These are phyloP conservation scores for Filosporella fistucella DNA, from an alignment of 495 filamentous ascomycete species.

Conservation along the genomic window DNA sequence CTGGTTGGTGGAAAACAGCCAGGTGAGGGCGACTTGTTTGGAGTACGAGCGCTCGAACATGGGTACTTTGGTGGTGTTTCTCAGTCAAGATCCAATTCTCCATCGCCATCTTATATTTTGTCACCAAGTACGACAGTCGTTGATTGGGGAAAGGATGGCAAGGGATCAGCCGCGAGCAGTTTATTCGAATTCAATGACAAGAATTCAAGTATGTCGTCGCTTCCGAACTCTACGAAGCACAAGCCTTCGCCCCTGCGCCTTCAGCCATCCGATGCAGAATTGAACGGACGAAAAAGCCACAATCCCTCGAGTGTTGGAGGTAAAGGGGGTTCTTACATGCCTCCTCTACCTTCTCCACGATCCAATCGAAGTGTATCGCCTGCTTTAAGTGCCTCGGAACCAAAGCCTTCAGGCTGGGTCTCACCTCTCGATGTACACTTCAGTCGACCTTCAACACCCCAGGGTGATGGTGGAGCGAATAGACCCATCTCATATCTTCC, in stretches of 20 bases:
- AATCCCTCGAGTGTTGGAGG: slow-evolving; percentile 11
- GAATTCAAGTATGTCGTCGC: neutral
- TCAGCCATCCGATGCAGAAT: slow-evolving; percentile 5
- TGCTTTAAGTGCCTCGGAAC: neutral
- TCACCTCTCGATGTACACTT: slow-evolving; percentile 20
- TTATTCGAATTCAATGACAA: neutral
- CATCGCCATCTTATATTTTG: slow-evolving; percentile 12
- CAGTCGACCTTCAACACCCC: slow-evolving; percentile 13
- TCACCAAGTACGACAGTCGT: slow-evolving; percentile 4
- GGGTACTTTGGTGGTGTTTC: slow-evolving; percentile 39
- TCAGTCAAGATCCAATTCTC: slow-evolving; percentile 38
- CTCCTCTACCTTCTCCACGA: slow-evolving; percentile 10
- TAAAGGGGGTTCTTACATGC: slow-evolving; percentile 14
- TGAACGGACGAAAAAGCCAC: neutral
- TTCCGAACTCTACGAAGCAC: neutral
- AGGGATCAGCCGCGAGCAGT: slow-evolving; percentile 11
- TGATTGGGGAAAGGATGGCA: slow-evolving; percentile 8
- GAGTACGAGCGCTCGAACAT: slow-evolving; percentile 37
- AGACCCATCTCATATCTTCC: slow-evolving; percentile 15
- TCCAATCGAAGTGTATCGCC: slow-evolving; percentile 7
- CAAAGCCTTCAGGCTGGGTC: slow-evolving; percentile 9
- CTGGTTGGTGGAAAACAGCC: slow-evolving; percentile 28
- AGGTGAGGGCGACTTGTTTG: slow-evolving; percentile 42
- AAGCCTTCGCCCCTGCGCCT: slow-evolving; percentile 21
- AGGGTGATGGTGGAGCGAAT: neutral